Percentiles rank a stretch among this genome's conserved stretches.
phyloP scores from a whole-genome alignment of 345 rosid species.

The Nasturtium officinale region DNA sequence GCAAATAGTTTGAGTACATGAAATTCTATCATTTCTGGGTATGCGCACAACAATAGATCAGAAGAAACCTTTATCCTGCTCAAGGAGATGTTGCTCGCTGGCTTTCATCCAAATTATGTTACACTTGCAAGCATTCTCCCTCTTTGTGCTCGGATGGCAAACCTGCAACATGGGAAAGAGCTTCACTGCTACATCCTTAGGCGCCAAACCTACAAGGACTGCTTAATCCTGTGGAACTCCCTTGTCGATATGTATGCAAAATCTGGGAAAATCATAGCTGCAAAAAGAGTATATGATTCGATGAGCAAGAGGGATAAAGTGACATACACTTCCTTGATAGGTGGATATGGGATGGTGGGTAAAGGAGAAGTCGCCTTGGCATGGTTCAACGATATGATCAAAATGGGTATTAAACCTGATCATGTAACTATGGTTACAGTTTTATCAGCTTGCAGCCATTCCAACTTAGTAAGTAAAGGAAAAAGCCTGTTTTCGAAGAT shows the following conservation, averaged over 20 bases:
- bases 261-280: constrained; percentile 57
- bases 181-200: constrained; percentile 68
- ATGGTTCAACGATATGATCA: constrained; percentile 61
- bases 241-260: constrained; percentile 78
- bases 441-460: constrained; percentile 87
- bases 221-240: constrained; percentile 64
- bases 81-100: constrained; percentile 62
- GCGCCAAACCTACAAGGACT: constrained; percentile 47
- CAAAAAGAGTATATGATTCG: constrained; percentile 55
- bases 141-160: constrained; percentile 67
- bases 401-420: constrained; percentile 58
- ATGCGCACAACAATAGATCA: constrained; percentile 42
- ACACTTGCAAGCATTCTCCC: constrained; percentile 73
- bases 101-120: constrained; percentile 63
- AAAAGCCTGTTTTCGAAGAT: constrained; percentile 54
- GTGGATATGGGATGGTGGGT: constrained; percentile 69
- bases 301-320: constrained; percentile 67
- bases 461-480: constrained; percentile 61
- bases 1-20: constrained; percentile 58
- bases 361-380: constrained; percentile 54
- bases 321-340: constrained; percentile 80
- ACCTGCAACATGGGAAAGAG: constrained; percentile 77
- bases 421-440: constrained; percentile 80
- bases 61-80: constrained; percentile 62
- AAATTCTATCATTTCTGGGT: constrained; percentile 80